phyloP scores from a whole-genome alignment of 2,329 filamentous ascomycete genomes.

The Xylariaceae sp. region DNA sequence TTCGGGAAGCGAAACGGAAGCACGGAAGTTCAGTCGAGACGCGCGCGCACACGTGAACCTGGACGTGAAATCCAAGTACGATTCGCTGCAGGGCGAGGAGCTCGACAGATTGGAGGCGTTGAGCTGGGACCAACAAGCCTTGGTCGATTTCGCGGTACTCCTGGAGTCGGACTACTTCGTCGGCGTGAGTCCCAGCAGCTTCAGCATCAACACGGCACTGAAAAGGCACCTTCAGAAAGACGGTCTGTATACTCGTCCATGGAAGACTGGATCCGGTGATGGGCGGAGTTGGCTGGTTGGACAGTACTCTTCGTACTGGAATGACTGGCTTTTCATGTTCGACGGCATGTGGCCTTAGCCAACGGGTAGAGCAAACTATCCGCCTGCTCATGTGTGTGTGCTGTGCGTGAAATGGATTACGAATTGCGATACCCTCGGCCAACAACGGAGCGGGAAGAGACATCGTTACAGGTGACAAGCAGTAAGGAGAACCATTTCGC shows the following conservation, averaged over 20 bases:
- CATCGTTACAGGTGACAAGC: not conserved
- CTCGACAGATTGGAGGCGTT: slow-evolving; percentile 31
- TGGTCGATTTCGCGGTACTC: slow-evolving; percentile 38
- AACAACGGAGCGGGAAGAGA: not conserved
- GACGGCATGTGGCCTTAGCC: slow-evolving; percentile 39
- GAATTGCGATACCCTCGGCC: not conserved
- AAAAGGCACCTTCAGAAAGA: slow-evolving; percentile 39
- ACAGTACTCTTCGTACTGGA: slow-evolving; percentile 39
- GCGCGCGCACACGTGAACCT: slow-evolving; percentile 28
- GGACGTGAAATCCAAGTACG: slow-evolving; percentile 35
- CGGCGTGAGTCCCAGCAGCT: slow-evolving; percentile 43
- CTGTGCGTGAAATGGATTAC: not conserved
- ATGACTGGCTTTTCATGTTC: slow-evolving; percentile 46
- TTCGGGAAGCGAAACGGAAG: slow-evolving; percentile 39
- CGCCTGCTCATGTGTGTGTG: not conserved
- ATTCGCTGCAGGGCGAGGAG: slow-evolving; percentile 29
- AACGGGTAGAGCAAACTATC: not conserved
- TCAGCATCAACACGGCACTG: slow-evolving; percentile 42
- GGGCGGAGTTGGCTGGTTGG: slow-evolving; percentile 39
- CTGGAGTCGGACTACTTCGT: slow-evolving; percentile 37
- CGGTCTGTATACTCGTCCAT: slow-evolving; percentile 37
- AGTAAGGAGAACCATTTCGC: not conserved
- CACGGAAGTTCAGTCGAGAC: slow-evolving; percentile 30
- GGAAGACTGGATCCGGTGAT: slow-evolving; percentile 37
- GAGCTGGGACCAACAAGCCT: slow-evolving; percentile 41